Percentiles rank a stretch among this genome's conserved stretches.
Evolutionary conservation across 371 early-diverging fungal species (phyloP).

Genomic region (Cokeromyces recurvatus): DNA sequence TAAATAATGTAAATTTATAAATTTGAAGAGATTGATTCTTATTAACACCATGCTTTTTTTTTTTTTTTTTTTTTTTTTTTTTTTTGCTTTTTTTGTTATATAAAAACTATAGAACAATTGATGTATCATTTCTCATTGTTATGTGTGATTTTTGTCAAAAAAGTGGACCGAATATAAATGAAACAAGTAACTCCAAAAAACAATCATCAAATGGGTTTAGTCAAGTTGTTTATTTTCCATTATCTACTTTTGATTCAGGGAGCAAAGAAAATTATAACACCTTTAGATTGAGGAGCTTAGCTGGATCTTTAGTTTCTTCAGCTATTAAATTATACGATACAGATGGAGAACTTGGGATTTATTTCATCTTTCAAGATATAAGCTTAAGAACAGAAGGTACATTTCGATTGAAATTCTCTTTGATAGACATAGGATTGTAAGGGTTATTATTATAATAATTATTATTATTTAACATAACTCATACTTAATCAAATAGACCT

Average conservation of each 20-base stretch:
- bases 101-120: conserved; percentile 45
- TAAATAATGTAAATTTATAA: background rate
- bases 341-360: conserved; percentile 67
- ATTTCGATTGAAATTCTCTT: conserved; percentile 59
- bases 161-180: too few species aligned
- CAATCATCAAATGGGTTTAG: too few species aligned
- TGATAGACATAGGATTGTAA: conserved; percentile 49
- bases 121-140: conserved; percentile 53
- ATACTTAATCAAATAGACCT: conserved; percentile 1
- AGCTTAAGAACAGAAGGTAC: conserved; percentile 64
- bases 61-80: too few species aligned
- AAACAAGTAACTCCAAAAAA: too few species aligned
- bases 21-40: background rate
- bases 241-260: background rate
- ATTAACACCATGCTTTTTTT: too few species aligned
- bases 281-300: conserved; percentile 50
- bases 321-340: conserved; percentile 59
- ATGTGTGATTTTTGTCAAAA: conserved; percentile 59
- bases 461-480: background rate
- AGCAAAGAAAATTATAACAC: conserved; percentile 24
- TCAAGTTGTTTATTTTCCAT: conserved; percentile 8
- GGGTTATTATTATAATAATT: conserved; percentile 1
- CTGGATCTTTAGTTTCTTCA: conserved; percentile 70
- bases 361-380: conserved; percentile 71
- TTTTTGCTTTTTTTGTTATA: too few species aligned